Evolutionary conservation across 2,329 filamentous ascomycete species (phyloP), one percentile per base, ranked within the genome.

Genomic region (Westerdykella ornata): DNA sequence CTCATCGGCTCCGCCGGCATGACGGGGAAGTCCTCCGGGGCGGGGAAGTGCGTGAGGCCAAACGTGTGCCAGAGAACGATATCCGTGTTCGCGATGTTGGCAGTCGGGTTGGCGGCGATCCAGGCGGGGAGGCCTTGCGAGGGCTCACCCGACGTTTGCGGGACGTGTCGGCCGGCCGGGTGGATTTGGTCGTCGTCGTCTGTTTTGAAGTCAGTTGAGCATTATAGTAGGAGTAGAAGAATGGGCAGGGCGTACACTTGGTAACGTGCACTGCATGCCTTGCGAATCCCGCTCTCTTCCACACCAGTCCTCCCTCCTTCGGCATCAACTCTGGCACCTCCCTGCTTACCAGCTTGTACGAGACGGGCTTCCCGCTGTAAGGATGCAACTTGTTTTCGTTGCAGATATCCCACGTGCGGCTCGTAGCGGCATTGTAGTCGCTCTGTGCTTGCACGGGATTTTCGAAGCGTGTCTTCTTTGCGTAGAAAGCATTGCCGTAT

Each of bases 1-100:
- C 80, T 86, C 76, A 95, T 89, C 1, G 86, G 85, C 71, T 73
- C 67, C 31, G 79, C 84, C 0, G 88, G 88, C 88, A 95, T 95
- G 53, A 95, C 75, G 20, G 89, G 89, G 71, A 87, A 95, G 66
- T 95, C 89, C 62, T 96, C 89, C 0, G 88, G 88, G 0, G 85
- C 72, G 0, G 89, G 88, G 72, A 95, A 90, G 63, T 95, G 89
- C 1, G 84, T 90, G 28, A 95, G 74, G 28, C 89, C 89, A 57
- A 95, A 96, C 0, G 88, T 94, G 68, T 95, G 88, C 88, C 88
- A 96, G 13, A 95, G 76, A 1, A 96, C 88, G 20, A 95, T 70
- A 61, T 96, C 86, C 1, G 81, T 85, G 71, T 95, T 84, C 41
- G 84, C 85, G 51, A 94, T 81, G 18, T 72, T 76, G 43, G 77